Conservation (phyloP, 2,329 filamentous ascomycete genomes). For the Colletotrichum sp. region DNA sequence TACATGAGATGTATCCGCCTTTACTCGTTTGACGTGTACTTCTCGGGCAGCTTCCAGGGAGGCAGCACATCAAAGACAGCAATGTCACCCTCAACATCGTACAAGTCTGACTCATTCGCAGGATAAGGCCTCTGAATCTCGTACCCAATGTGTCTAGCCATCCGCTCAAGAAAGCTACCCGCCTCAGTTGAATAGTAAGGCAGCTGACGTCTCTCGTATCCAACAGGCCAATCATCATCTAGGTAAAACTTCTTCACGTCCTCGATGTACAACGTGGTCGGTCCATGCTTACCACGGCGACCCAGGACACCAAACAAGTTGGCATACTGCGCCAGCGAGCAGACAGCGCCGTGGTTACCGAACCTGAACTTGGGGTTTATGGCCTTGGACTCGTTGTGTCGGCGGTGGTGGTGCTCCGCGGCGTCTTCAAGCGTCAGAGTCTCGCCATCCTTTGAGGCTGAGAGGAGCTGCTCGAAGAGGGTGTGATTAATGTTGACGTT, state of each 20-base stretch:
- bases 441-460: not conserved
- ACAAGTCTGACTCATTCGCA: not conserved
- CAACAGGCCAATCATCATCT: not conserved
- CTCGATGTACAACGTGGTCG: not conserved
- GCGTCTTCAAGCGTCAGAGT: not conserved
- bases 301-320: not conserved
- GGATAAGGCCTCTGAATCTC: not conserved
- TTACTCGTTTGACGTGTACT: not conserved
- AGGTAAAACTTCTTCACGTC: not conserved
- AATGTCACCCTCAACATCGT: not conserved
- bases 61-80: not conserved
- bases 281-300: not conserved
- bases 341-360: not conserved
- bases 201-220: not conserved
- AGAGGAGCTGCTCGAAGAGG: not conserved
- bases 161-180: not conserved
- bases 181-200: not conserved
- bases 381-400: not conserved
- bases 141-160: not conserved
- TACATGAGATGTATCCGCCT: rapidly evolving
- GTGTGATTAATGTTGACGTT: not conserved
- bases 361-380: not conserved
- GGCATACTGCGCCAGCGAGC: not conserved
- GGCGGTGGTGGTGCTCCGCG: not conserved
- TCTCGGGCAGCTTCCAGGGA: not conserved